These are phyloP conservation scores for Alternaria ventricosa DNA, from an alignment of 2,329 filamentous ascomycete species.

Conservation along the genomic window DNA sequence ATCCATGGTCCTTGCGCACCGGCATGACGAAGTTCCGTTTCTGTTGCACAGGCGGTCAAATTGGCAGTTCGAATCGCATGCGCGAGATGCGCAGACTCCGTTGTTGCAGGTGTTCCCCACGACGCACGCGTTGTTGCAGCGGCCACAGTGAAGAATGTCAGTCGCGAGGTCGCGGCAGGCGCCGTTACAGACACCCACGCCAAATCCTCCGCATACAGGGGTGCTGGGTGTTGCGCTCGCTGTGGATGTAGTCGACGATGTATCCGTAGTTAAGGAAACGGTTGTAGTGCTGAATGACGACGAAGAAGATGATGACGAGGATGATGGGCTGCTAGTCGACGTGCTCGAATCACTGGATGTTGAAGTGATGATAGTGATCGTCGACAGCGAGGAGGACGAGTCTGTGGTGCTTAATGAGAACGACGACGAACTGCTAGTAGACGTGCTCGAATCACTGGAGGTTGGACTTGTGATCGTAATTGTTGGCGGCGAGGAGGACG, in stretches of 20 bases:
- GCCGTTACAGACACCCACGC: constrained; percentile 25
- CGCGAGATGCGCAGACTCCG: constrained; percentile 38
- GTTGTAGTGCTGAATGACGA: neutral
- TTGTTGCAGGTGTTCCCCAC: constrained; percentile 37
- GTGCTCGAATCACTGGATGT: neutral
- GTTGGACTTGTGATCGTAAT: too few relatives aligned
- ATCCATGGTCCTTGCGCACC: constrained; percentile 32
- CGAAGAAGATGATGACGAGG: neutral
- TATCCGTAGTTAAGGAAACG: constrained; percentile 1
- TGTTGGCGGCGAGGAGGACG: neutral
- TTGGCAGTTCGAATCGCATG: constrained; percentile 40
- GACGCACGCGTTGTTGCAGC: constrained; percentile 34
- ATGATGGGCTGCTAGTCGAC: neutral
- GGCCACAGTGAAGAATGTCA: constrained; percentile 35
- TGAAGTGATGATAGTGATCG: neutral
- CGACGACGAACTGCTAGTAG: neutral
- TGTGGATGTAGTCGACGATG: neutral
- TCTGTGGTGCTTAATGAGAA: constrained; percentile 1
- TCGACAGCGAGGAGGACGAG: neutral
- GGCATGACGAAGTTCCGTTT: constrained; percentile 28
- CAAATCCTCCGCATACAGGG: constrained; percentile 20
- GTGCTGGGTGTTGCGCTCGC: constrained; percentile 7
- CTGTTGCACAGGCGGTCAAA: constrained; percentile 34
- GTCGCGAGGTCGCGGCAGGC: constrained; percentile 31
- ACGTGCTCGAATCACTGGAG: too few relatives aligned